A percentile compares a stretch with the other conserved stretches of the same genome.
Conservation (phyloP, 805 yeast species). For the Candida pseudofarinosa region DNA sequence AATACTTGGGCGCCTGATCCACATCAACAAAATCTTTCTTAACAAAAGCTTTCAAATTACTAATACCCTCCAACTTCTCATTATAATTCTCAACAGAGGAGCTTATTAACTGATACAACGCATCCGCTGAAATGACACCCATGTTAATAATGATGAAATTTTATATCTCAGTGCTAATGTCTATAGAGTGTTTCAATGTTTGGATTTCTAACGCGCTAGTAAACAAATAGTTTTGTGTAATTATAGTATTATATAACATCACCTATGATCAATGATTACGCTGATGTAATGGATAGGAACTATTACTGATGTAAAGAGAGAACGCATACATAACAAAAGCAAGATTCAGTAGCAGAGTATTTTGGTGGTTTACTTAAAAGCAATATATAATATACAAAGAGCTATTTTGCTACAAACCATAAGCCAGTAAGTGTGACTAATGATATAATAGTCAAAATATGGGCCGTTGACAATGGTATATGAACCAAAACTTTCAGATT, state of each 20-base stretch:
- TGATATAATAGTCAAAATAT: conserved; percentile 13
- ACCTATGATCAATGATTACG: no score
- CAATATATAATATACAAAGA: not conserved
- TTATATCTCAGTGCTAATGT: not conserved
- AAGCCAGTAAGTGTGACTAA: conserved; percentile 15
- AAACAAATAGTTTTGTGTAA: conserved; percentile 1
- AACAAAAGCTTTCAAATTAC: conserved; percentile 47
- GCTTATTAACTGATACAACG: conserved; percentile 15
- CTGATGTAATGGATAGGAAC: no score
- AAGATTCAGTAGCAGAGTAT: no score
- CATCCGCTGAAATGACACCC: conserved; percentile 11
- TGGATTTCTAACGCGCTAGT: not conserved
- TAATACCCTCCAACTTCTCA: conserved; percentile 14
- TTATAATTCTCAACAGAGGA: conserved; percentile 11
- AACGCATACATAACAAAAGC: no score
- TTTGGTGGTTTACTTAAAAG: no score
- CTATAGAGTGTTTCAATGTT: conserved; percentile 1
- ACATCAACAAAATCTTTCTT: conserved; percentile 53
- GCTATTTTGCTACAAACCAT: conserved; percentile 18
- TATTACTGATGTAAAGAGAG: no score
- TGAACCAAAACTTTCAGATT: not conserved
- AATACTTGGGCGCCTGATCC: conserved; percentile 45
- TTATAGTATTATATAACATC: not conserved
- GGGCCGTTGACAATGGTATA: conserved; percentile 7
- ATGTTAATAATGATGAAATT: not conserved